Conservation (phyloP, 345 rosid species). For the Mangifera indica region DNA sequence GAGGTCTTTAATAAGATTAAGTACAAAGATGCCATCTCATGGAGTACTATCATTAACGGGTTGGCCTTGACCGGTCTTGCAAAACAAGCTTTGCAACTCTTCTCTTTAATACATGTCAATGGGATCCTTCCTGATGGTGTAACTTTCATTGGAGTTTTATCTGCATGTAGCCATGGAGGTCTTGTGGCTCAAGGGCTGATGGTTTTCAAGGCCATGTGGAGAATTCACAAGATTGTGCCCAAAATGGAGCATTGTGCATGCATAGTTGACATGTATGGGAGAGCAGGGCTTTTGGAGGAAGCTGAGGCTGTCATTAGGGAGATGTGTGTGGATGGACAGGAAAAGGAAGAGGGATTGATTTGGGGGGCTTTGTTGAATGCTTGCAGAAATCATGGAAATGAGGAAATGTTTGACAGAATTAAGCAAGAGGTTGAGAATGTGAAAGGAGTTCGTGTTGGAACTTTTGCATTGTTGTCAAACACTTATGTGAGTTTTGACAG, state of each 20-base stretch:
- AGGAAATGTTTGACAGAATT: slow-evolving; percentile 17
- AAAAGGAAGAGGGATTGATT: slow-evolving; percentile 11
- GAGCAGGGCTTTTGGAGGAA: slow-evolving; percentile 32
- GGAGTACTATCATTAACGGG: slow-evolving; percentile 32
- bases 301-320: slow-evolving; percentile 35
- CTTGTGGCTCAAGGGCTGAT: slow-evolving; percentile 27
- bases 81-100: slow-evolving; percentile 24
- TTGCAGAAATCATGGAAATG: slow-evolving; percentile 28
- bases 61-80: slow-evolving; percentile 34
- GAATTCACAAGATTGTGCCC: slow-evolving; percentile 13
- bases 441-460: slow-evolving; percentile 17
- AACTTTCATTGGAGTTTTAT: slow-evolving; percentile 22
- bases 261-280: slow-evolving; percentile 35
- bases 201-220: slow-evolving; percentile 28
- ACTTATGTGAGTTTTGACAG: slow-evolving; percentile 20
- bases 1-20: slow-evolving; percentile 18
- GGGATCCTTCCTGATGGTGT: slow-evolving; percentile 27
- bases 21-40: slow-evolving; percentile 26
- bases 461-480: slow-evolving; percentile 30
- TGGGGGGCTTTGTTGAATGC: slow-evolving; percentile 31
- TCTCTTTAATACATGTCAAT: slow-evolving; percentile 26
- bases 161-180: slow-evolving; percentile 33
- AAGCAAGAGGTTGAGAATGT: not conserved
- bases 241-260: slow-evolving; percentile 32
- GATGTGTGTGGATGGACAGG: slow-evolving; percentile 13